Conservation (phyloP, 1,139 yeast species). For the Geotrichum cucujoidarum region DNA sequence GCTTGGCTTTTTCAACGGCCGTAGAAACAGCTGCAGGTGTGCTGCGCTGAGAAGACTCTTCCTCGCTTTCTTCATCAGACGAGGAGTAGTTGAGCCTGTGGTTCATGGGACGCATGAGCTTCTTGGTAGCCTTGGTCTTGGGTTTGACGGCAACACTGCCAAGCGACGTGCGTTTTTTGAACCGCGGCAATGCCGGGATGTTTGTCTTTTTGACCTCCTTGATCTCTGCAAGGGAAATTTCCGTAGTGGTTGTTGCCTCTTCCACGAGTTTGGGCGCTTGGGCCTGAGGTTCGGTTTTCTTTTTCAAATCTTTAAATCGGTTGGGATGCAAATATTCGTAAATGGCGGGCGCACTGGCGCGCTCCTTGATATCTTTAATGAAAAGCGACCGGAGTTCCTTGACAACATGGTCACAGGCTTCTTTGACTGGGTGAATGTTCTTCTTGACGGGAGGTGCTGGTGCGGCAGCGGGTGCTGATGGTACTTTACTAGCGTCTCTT, state of each 20-base stretch:
- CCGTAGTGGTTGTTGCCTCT: slow-evolving; percentile 19
- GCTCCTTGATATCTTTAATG: slow-evolving; percentile 68
- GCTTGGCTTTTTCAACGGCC: background rate
- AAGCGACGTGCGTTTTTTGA: slow-evolving; percentile 41
- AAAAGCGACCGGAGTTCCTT: slow-evolving; percentile 62
- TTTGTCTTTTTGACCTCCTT: background rate
- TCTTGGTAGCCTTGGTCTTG: slow-evolving; percentile 25
- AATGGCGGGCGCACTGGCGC: slow-evolving; percentile 67
- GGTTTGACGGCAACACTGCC: background rate
- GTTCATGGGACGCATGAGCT: slow-evolving; percentile 54
- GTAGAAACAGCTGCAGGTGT: slow-evolving; percentile 33
- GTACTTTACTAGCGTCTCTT: background rate
- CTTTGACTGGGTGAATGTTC: slow-evolving; percentile 39
- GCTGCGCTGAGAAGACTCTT: slow-evolving; percentile 31
- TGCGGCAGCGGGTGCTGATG: background rate
- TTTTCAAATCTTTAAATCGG: slow-evolving; percentile 48
- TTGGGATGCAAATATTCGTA: slow-evolving; percentile 58
- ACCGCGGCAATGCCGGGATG: slow-evolving; percentile 44
- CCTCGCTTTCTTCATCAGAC: slow-evolving; percentile 46
- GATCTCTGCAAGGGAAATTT: slow-evolving; percentile 28
- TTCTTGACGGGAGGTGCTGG: background rate
- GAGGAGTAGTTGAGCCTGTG: slow-evolving; percentile 60
- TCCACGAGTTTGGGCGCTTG: background rate
- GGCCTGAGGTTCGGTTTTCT: background rate
- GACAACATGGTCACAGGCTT: slow-evolving; percentile 54